These are phyloP conservation scores for Boletus rubroflammeus DNA, from an alignment of 768 basidiomycete species.

Conservation along the genomic window DNA sequence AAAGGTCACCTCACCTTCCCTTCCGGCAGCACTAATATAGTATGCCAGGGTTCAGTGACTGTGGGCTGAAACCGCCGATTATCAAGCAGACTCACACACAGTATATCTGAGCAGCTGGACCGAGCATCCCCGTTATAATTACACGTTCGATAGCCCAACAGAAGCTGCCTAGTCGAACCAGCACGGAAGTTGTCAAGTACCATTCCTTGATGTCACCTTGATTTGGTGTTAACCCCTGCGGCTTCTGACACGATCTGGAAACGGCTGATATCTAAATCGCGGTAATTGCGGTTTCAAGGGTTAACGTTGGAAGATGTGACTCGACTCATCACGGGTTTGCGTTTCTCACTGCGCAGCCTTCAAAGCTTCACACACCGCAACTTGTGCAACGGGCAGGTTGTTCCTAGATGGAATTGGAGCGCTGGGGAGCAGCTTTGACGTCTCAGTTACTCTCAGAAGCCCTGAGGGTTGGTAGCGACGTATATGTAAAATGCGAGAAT, in stretches of 20 bases:
- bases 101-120: not conserved
- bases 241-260: not conserved
- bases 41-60: too few species aligned
- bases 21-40: too few species aligned
- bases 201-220: slow-evolving; percentile 7
- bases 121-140: slow-evolving; percentile 8
- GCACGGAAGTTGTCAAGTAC: not conserved
- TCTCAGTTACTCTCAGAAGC: slow-evolving; percentile 9
- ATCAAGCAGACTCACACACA: not conserved
- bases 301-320: not conserved
- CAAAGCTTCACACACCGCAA: slow-evolving; percentile 5
- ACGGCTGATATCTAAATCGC: not conserved
- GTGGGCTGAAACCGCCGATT: not conserved
- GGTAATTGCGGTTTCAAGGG: slow-evolving; percentile 2
- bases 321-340: not conserved
- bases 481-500: not conserved
- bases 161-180: not conserved
- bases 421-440: slow-evolving; percentile 6
- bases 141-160: not conserved
- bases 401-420: not conserved
- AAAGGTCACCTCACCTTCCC: too few species aligned
- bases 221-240: slow-evolving; percentile 5
- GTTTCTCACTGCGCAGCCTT: slow-evolving; percentile 9
- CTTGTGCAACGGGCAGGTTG: not conserved
- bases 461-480: not conserved